Percentiles rank a stretch among this genome's conserved stretches.
Conservation (phyloP, 1,284 basidiomycete genomes). For the Phylloporus gajari region DNA sequence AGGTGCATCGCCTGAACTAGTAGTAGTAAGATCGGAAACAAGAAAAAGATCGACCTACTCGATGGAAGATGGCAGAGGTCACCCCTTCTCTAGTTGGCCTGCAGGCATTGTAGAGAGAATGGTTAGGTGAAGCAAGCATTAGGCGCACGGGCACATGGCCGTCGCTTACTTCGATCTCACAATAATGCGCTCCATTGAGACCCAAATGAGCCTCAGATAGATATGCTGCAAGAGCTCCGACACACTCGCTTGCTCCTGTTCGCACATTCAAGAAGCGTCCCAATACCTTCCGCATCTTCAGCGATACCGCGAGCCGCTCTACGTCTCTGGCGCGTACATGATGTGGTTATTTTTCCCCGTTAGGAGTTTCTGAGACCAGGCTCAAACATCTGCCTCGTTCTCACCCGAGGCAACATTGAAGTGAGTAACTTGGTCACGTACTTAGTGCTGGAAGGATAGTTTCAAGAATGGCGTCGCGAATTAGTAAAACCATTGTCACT, state of each 20-base stretch:
- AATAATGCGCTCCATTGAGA: constrained; percentile 37
- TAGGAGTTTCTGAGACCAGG: constrained; percentile 27
- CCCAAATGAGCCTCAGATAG: constrained; percentile 54
- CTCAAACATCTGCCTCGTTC: constrained; percentile 6
- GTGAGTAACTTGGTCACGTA: no score
- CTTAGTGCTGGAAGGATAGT: no score
- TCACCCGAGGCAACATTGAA: constrained; percentile 32
- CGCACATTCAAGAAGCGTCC: constrained; percentile 16
- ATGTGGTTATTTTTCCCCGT: constrained; percentile 41
- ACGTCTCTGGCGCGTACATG: constrained; percentile 1
- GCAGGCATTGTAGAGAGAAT: constrained; percentile 52
- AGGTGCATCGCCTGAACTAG: no score
- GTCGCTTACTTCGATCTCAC: not conserved
- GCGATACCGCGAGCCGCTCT: constrained; percentile 48
- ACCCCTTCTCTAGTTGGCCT: no score
- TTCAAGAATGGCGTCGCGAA: no score
- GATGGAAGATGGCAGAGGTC: no score
- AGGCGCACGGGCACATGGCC: constrained; percentile 30
- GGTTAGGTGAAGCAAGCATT: no score
- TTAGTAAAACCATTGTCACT: no score
- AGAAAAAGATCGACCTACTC: no score
- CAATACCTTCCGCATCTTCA: constrained; percentile 44
- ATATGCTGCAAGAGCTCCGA: constrained; percentile 57
- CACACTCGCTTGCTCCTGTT: constrained; percentile 36
- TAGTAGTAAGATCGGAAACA: no score